Evolutionary conservation across 1,284 basidiomycete species (phyloP).

Genomic region (Cryptococcus sp.): DNA sequence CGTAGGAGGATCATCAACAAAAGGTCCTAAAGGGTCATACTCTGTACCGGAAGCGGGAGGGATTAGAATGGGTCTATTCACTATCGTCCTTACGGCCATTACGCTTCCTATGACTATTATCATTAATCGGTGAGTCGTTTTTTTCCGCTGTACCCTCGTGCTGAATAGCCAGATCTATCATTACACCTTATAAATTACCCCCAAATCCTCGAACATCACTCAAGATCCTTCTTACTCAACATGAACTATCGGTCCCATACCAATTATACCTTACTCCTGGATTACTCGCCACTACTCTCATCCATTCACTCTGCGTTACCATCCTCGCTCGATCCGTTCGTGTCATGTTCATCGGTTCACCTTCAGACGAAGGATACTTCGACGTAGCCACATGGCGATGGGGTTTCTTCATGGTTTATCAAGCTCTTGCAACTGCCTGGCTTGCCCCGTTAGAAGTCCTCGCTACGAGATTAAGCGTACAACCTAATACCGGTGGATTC

Average conservation of each 20-base stretch:
- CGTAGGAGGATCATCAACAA: constrained; percentile 37
- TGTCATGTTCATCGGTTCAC: constrained; percentile 60
- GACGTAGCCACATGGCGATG: constrained; percentile 28
- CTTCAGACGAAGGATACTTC: constrained; percentile 13
- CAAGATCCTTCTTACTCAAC: constrained; percentile 70
- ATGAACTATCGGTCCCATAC: constrained; percentile 74
- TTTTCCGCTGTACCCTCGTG: neutral
- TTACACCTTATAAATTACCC: constrained; percentile 75
- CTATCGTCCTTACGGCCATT: constrained; percentile 61
- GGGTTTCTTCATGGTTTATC: constrained; percentile 57
- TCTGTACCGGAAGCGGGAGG: constrained; percentile 65
- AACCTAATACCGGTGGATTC: constrained; percentile 68
- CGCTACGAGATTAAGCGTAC: constrained; percentile 70
- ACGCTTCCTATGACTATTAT: constrained; percentile 73
- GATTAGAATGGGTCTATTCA: constrained; percentile 50
- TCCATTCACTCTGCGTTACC: constrained; percentile 64
- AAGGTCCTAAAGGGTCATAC: constrained; percentile 56
- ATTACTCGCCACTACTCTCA: constrained; percentile 62
- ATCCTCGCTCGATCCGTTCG: constrained; percentile 65
- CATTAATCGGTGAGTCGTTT: constrained; percentile 63
- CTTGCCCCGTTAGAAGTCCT: constrained; percentile 81
- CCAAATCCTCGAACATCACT: constrained; percentile 60
- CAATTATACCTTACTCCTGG: constrained; percentile 78
- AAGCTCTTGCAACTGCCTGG: constrained; percentile 58
- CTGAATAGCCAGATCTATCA: constrained; percentile 60